These are phyloP conservation scores for Coprinopsis sp. DNA, from an alignment of 768 basidiomycete species.

Conservation along the genomic window DNA sequence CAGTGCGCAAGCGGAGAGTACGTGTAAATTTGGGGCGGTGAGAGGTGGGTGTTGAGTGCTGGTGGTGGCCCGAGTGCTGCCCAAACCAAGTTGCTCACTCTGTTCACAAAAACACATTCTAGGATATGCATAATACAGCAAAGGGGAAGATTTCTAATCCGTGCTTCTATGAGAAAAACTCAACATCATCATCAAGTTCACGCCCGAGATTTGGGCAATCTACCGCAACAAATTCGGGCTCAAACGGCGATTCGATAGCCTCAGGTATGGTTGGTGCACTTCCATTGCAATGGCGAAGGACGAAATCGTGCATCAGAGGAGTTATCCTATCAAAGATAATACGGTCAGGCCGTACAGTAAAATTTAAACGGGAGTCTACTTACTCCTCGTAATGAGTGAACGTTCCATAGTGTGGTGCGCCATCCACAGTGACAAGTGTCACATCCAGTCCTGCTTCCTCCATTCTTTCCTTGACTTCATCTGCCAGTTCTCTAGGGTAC, in stretches of 20 bases:
- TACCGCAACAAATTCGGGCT: slow-evolving; percentile 18
- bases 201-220: slow-evolving; percentile 16
- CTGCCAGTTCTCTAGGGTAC: slow-evolving; percentile 20
- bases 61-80: too few species aligned
- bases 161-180: too few species aligned
- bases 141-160: too few species aligned
- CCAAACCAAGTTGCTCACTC: too few species aligned
- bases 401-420: slow-evolving; percentile 34
- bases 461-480: slow-evolving; percentile 20
- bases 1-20: too few species aligned
- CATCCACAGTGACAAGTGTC: slow-evolving; percentile 19
- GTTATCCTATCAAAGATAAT: slow-evolving; percentile 21
- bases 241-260: slow-evolving; percentile 26
- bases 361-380: slow-evolving; percentile 4
- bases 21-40: too few species aligned
- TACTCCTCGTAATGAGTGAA: slow-evolving; percentile 30
- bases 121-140: too few species aligned
- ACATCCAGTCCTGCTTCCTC: slow-evolving; percentile 24
- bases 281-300: slow-evolving; percentile 19
- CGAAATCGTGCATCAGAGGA: slow-evolving; percentile 24
- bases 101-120: too few species aligned
- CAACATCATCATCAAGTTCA: slow-evolving; percentile 13
- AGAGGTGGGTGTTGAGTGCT: too few species aligned
- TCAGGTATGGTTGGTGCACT: slow-evolving; percentile 20
- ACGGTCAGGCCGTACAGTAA: not conserved